Evolutionary conservation across 352 stramenopile species (phyloP).

Genomic region (Pythium insidiosum): DNA sequence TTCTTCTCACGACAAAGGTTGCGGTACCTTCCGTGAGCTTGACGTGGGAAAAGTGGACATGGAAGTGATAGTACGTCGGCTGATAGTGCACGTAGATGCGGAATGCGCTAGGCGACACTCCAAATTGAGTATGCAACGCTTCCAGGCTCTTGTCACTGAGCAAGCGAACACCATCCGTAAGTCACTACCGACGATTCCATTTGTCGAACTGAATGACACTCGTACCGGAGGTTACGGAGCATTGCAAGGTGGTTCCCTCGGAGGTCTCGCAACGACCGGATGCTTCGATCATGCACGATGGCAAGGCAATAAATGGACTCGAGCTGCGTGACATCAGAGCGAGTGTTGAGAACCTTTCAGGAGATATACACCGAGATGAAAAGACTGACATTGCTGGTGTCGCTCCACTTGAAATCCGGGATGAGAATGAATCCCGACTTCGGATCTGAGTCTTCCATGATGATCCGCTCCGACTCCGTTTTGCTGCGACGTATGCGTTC

Average conservation of each 20-base stretch:
- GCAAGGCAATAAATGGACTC: constrained; percentile 78
- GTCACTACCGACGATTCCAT: no score
- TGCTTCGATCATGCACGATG: constrained; percentile 64
- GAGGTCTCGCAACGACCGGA: constrained; percentile 74
- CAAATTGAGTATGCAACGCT: constrained; percentile 47
- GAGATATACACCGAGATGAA: no score
- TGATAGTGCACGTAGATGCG: constrained; percentile 86
- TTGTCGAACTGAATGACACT: no score
- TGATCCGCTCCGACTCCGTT: constrained; percentile 71
- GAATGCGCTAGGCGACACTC: constrained; percentile 37
- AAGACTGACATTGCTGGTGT: constrained; percentile 61
- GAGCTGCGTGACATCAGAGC: constrained; percentile 27
- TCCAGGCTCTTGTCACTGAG: constrained; percentile 49
- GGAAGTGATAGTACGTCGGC: constrained; percentile 85
- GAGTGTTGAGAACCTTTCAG: no score
- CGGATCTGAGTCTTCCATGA: constrained; percentile 63
- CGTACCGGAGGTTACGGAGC: constrained; percentile 69
- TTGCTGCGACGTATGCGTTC: constrained; percentile 27
- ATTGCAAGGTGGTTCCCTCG: constrained; percentile 48
- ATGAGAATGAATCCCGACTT: constrained; percentile 68
- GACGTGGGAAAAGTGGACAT: constrained; percentile 83
- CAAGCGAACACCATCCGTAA: neutral
- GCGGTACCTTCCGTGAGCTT: constrained; percentile 72
- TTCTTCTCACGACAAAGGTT: no score
- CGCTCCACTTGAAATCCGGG: constrained; percentile 82